These are phyloP conservation scores for Dalechampia spathulata DNA, from an alignment of 441 rosid species.

Conservation along the genomic window DNA sequence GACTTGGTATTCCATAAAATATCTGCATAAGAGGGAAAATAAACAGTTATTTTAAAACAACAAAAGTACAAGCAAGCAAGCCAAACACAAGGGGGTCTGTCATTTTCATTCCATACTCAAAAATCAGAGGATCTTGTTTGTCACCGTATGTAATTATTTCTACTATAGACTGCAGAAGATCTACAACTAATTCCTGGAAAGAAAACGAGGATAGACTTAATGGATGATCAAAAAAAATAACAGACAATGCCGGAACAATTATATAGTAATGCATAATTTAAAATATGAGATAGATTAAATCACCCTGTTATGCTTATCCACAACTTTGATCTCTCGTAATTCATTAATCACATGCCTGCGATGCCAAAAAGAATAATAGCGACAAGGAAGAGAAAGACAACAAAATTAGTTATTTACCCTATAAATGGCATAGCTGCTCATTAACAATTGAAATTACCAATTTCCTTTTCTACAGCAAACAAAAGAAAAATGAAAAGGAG, in stretches of 20 bases:
- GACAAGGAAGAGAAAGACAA: no score
- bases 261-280: not conserved
- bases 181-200: slow-evolving; percentile 52
- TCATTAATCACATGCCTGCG: slow-evolving; percentile 43
- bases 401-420: not conserved
- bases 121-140: slow-evolving; percentile 54
- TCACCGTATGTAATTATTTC: slow-evolving; percentile 73
- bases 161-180: slow-evolving; percentile 56
- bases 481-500: no score
- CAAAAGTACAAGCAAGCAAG: not conserved
- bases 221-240: slow-evolving; percentile 8
- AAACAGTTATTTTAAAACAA: slow-evolving; percentile 4
- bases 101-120: slow-evolving; percentile 60
- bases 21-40: slow-evolving; percentile 26
- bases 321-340: slow-evolving; percentile 44
- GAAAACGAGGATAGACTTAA: not conserved
- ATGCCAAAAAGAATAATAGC: no score
- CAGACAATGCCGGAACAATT: not conserved
- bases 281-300: not conserved
- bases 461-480: no score
- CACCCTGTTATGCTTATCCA: slow-evolving; percentile 47
- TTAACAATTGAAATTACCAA: no score
- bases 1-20: slow-evolving; percentile 71
- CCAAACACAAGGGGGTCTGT: slow-evolving; percentile 1
- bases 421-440: no score